A percentile compares a stretch with the other conserved stretches of the same genome.
Evolutionary conservation across 2,329 filamentous ascomycete species (phyloP).

Genomic region (Fusarium multiceps): DNA sequence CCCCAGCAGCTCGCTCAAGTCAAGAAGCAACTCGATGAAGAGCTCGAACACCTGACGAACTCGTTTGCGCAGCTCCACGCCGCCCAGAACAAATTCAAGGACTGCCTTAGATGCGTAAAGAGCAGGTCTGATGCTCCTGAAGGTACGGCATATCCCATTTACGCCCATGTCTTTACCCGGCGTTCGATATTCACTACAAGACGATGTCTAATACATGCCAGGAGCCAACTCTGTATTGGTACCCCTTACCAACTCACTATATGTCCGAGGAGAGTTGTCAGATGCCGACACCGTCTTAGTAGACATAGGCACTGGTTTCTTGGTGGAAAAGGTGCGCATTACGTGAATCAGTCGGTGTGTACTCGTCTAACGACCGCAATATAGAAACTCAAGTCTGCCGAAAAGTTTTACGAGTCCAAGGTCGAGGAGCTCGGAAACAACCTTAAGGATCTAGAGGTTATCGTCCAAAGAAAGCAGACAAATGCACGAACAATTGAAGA

Average conservation of each 20-base stretch:
- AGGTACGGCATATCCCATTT: constrained; percentile 41
- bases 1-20: constrained; percentile 88
- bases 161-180: not conserved
- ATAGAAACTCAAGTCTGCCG: constrained; percentile 65
- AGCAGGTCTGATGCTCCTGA: constrained; percentile 49
- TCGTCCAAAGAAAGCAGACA: constrained; percentile 77
- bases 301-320: constrained; percentile 93
- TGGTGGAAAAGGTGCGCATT: constrained; percentile 82
- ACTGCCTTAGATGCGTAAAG: constrained; percentile 84
- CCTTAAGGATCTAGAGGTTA: constrained; percentile 67
- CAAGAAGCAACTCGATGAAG: constrained; percentile 95
- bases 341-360: not conserved
- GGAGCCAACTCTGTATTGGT: constrained; percentile 76
- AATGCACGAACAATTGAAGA: constrained; percentile 91
- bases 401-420: constrained; percentile 68
- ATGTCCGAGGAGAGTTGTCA: constrained; percentile 85
- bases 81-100: constrained; percentile 90
- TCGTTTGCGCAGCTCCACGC: constrained; percentile 91
- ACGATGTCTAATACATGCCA: constrained; percentile 30
- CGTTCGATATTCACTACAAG: not conserved
- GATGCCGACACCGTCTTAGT: constrained; percentile 83
- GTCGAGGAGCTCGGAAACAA: constrained; percentile 64
- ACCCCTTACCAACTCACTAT: constrained; percentile 94
- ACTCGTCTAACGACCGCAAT: constrained; percentile 26
- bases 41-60: constrained; percentile 91